A percentile compares a stretch with the other conserved stretches of the same genome.
Evolutionary conservation across 2,329 filamentous ascomycete species (phyloP).

Genomic region (Aspergillus sp.): DNA sequence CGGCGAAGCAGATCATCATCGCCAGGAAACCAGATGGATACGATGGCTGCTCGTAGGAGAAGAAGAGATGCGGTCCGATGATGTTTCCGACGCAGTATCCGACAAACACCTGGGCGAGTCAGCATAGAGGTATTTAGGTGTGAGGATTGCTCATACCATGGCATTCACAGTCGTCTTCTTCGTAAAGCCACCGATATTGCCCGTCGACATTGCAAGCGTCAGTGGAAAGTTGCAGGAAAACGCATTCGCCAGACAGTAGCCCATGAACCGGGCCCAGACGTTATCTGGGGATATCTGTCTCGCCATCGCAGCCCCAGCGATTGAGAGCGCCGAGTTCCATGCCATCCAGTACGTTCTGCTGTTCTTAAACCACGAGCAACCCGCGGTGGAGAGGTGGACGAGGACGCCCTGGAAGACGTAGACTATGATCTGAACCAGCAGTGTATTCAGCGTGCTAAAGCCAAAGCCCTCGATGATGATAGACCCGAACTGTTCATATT

Average conservation of each 20-base stretch:
- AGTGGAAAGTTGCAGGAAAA: slow-evolving; percentile 40
- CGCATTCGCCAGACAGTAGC: slow-evolving; percentile 30
- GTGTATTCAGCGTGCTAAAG: slow-evolving; percentile 38
- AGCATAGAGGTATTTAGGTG: background rate
- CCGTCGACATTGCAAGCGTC: slow-evolving; percentile 42
- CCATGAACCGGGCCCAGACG: slow-evolving; percentile 16
- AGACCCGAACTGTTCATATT: slow-evolving; percentile 28
- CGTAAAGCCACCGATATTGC: slow-evolving; percentile 50
- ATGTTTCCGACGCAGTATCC: slow-evolving; percentile 47
- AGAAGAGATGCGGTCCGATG: slow-evolving; percentile 47
- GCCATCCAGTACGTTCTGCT: slow-evolving; percentile 2
- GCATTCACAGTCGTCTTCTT: slow-evolving; percentile 51
- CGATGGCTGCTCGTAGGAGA: slow-evolving; percentile 39
- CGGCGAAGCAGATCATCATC: slow-evolving; percentile 8
- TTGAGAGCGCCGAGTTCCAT: slow-evolving; percentile 6
- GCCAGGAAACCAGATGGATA: slow-evolving; percentile 23
- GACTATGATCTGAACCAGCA: slow-evolving; percentile 38
- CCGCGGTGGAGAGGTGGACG: slow-evolving; percentile 3
- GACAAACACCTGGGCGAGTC: slow-evolving; percentile 32
- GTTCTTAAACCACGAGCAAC: slow-evolving; percentile 1
- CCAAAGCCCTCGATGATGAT: slow-evolving; percentile 37
- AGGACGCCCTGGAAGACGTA: slow-evolving; percentile 38
- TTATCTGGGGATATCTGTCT: slow-evolving; percentile 14
- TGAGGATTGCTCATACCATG: slow-evolving; percentile 18
- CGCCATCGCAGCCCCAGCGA: slow-evolving; percentile 24